phyloP scores from a whole-genome alignment of 1,139 yeast genomes.

The Nakaseomyces uthaithaninus region DNA sequence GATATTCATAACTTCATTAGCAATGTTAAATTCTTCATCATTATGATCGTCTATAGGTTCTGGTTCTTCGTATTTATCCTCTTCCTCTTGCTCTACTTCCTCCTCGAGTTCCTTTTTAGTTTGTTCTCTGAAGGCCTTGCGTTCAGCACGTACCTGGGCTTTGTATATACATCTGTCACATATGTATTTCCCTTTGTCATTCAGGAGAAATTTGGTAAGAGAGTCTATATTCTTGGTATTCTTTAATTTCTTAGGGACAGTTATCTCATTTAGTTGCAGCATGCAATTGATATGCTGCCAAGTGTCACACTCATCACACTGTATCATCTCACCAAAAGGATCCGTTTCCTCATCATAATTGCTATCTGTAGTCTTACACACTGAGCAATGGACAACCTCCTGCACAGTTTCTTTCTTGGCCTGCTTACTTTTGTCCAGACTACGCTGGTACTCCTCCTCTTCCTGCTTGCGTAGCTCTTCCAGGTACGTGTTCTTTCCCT shows the following conservation, averaged over 20 bases:
- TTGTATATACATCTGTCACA: constrained; percentile 42
- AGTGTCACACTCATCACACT: constrained; percentile 67
- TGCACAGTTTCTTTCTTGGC: constrained; percentile 10
- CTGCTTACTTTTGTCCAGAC: constrained; percentile 4
- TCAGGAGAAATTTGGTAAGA: constrained; percentile 8
- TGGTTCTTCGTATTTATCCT: constrained; percentile 15
- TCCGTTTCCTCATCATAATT: constrained; percentile 56
- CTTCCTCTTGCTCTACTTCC: constrained; percentile 6
- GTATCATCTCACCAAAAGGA: constrained; percentile 58
- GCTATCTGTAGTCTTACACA: constrained; percentile 58
- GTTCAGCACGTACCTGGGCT: constrained; percentile 17
- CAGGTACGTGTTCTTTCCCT: constrained; percentile 24
- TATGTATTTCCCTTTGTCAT: constrained; percentile 39
- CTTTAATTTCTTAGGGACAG: not conserved
- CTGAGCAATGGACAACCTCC: constrained; percentile 46
- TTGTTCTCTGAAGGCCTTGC: constrained; percentile 24
- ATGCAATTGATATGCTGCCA: constrained; percentile 85
- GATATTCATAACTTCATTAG: constrained; percentile 18
- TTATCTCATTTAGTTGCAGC: constrained; percentile 15
- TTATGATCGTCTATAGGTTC: constrained; percentile 16
- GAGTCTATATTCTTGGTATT: not conserved
- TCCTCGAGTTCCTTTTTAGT: constrained; percentile 10
- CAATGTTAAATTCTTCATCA: constrained; percentile 14
- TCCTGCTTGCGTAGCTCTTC: constrained; percentile 18
- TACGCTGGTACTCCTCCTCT: constrained; percentile 7